A percentile compares a stretch with the other conserved stretches of the same genome.
phyloP scores from a whole-genome alignment of 2,329 filamentous ascomycete species.

The Cordyceps militaris region DNA sequence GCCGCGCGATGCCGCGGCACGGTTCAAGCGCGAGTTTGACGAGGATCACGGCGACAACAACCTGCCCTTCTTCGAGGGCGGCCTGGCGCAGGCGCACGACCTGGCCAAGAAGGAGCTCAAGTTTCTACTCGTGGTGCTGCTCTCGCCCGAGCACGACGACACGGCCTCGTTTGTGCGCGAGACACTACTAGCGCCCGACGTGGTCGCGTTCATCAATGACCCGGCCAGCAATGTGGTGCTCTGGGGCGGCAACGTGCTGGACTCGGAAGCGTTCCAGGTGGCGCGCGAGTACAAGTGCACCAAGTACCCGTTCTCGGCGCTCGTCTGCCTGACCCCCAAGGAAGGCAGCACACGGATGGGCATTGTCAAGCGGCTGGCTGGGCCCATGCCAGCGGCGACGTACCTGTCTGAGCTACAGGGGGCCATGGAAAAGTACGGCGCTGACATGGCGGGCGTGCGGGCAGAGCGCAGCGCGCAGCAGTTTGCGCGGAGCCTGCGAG shows the following conservation, averaged over 20 bases:
- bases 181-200: slow-evolving; percentile 69
- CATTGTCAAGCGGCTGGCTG: slow-evolving; percentile 70
- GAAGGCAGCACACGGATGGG: slow-evolving; percentile 85
- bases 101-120: slow-evolving; percentile 84
- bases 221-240: slow-evolving; percentile 73
- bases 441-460: slow-evolving; percentile 67
- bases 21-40: slow-evolving; percentile 89
- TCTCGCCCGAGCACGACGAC: slow-evolving; percentile 93
- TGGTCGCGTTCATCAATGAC: slow-evolving; percentile 67
- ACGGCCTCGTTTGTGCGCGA: slow-evolving; percentile 74
- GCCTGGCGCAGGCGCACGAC: slow-evolving; percentile 88
- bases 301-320: slow-evolving; percentile 82
- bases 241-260: slow-evolving; percentile 89
- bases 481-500: slow-evolving; percentile 70
- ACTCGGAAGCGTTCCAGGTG: slow-evolving; percentile 91
- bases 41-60: slow-evolving; percentile 75
- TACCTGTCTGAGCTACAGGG: slow-evolving; percentile 69
- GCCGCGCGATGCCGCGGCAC: slow-evolving; percentile 77
- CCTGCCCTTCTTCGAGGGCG: slow-evolving; percentile 76
- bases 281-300: slow-evolving; percentile 80
- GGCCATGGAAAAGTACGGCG: slow-evolving; percentile 68
- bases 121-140: slow-evolving; percentile 78
- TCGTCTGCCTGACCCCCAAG: slow-evolving; percentile 82
- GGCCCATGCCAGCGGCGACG: slow-evolving; percentile 61
- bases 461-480: slow-evolving; percentile 73